Percentiles rank a stretch among this genome's conserved stretches.
phyloP scores from a whole-genome alignment of 805 yeast genomes.

The Scheffersomyces coipomensis region DNA sequence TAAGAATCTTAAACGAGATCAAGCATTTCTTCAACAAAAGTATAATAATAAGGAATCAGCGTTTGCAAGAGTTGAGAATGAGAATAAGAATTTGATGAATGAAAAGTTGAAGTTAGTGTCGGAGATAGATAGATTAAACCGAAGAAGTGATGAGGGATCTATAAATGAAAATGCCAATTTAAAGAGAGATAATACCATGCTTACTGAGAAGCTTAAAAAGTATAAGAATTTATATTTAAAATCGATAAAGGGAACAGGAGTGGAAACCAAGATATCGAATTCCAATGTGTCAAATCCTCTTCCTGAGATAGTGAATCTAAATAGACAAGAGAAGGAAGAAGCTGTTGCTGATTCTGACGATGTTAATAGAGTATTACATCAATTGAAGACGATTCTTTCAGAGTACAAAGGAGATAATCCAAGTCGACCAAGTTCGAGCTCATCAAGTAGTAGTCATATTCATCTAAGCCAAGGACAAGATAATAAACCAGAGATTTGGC shows the following conservation, averaged over 20 bases:
- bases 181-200: slow-evolving; percentile 25
- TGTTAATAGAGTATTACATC: too few relatives aligned
- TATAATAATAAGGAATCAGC: not conserved
- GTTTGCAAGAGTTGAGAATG: too few relatives aligned
- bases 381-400: too few relatives aligned
- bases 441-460: too few relatives aligned
- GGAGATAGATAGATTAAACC: slow-evolving; percentile 12
- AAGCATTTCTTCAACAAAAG: not conserved
- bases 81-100: not conserved
- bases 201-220: slow-evolving; percentile 32
- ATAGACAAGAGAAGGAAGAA: not conserved
- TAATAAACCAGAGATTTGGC: too few relatives aligned
- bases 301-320: not conserved
- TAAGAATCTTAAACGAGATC: not conserved
- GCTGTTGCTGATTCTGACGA: not conserved
- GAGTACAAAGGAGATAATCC: too few relatives aligned
- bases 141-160: not conserved
- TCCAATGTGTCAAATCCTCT: not conserved
- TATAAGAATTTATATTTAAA: slow-evolving; percentile 29
- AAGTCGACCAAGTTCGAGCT: too few relatives aligned
- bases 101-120: slow-evolving; percentile 3
- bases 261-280: not conserved
- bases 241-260: not conserved
- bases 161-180: slow-evolving; percentile 10
- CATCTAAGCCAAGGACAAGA: too few relatives aligned